Evolutionary conservation across 1,139 yeast species (phyloP), one percentile per base, ranked within the genome.

Genomic region (Debaryomyces psychrophilus): DNA sequence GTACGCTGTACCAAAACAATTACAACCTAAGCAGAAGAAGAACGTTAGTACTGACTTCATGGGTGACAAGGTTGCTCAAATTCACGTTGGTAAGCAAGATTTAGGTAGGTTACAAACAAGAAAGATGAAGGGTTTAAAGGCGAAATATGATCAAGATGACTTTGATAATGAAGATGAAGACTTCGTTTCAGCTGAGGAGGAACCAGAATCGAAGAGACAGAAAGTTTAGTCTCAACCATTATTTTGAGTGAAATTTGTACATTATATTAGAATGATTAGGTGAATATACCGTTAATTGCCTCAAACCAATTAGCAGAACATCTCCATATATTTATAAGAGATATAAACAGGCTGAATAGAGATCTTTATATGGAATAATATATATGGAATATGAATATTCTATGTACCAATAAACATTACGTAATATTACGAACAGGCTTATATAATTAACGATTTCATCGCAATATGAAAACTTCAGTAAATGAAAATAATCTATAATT

Each of bases 11-110:
- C 93, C 97, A 47, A 90, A 81, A 69, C 92, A 89, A 70, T 76
- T 90, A 57, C 89, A 85, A 62, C 81, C 90, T 46, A 89, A 81
- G 76, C 83, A 80, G 51, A 86, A 86, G 80, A 95, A 95, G 90
- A 93, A 93, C 62, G 85, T 93, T 48, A 85, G 85, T 52, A 82
- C 86, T 39, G 98, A 95, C 64, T 62, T 76, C 51, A 82, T 93
- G 87, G 99, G 99, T 73, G 99, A 93, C 69, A 90, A 93, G 82
- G 81, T 93, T 54, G 99, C 97, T 56, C 89, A 93, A 71, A 83
- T 93, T 59, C 99, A 93, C 66, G 87, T 93, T 68, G 98, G 97
- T 69, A 86, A 86, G 68, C 99, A 93, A 76, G 98, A 93, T 66
- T 77, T 95, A 66, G 77, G 81, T 63, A 86, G 85, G 67, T 71